Evolutionary conservation across 345 rosid species (phyloP), one percentile per base, ranked within the genome.

Genomic region (Bruguiera parviflora): DNA sequence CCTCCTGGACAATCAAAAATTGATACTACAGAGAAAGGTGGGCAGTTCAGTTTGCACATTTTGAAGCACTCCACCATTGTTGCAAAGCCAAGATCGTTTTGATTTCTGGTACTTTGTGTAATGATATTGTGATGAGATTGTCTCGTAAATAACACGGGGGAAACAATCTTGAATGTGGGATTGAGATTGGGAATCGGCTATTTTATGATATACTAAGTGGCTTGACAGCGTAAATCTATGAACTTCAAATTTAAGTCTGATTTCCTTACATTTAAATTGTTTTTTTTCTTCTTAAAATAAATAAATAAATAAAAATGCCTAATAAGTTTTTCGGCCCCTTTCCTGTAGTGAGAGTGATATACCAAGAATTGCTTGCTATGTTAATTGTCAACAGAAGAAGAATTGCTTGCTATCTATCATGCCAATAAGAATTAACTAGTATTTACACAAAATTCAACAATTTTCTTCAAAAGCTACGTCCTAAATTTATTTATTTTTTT

Each of bases 31-130:
- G 98, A 86, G 89, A 95, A 95, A 67, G 99, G 91, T 66, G 98
- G 99, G 53, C 99, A 95, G 29, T 95, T 95, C 83, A 95, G 99
- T 75, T 80, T 92, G 84, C 98, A 89, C 74, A 96, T 96, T 68
- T 73, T 89, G 83, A 92, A 85, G 75, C 99, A 96, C 71, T 92
- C 99, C 15, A 90, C 92, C 19, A 92, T 96, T 64, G 96, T 96
- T 24, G 70, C 87, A 69, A 96, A 92, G 90, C 98, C 99, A 58
- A 85, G 98, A 27, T 67, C 72, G 8, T 53, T 73, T 39, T 67
- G 62, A 46, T 53, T 1, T 18, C 5, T 47, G 0, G 33, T 46
- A 10, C 2, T 22, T 7, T 8, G 52, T 55, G 57, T 24, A 31
- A 21, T 53, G 53, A 1, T 43, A 15, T 9, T 27, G 10, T 10